These are phyloP conservation scores for Rubus idaeus DNA, from an alignment of 306 rosid genomes.

Conservation along the genomic window DNA sequence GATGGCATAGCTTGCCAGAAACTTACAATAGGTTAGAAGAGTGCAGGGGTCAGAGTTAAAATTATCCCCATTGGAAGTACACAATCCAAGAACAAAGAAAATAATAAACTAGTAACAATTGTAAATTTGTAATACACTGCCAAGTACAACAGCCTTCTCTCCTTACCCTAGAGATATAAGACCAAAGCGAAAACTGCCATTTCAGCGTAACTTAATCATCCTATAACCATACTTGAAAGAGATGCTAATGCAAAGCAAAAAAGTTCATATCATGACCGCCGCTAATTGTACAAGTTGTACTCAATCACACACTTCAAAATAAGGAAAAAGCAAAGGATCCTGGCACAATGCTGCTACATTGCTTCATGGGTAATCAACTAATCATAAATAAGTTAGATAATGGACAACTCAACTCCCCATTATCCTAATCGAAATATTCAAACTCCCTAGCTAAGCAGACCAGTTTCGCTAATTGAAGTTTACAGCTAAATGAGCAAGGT, in stretches of 20 bases:
- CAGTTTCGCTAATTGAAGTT: no score
- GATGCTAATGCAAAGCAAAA: neutral
- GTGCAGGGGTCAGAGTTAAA: neutral
- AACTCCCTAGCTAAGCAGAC: no score
- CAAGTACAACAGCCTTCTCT: neutral
- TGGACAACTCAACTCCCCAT: neutral
- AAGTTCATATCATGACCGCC: neutral
- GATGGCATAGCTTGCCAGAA: neutral
- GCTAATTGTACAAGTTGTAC: neutral
- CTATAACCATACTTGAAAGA: neutral
- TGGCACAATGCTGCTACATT: neutral
- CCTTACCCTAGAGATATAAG: neutral
- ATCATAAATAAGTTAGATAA: neutral
- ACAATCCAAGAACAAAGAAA: neutral
- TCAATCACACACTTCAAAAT: neutral
- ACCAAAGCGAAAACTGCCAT: neutral
- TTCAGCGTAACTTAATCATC: neutral
- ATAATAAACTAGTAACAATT: neutral
- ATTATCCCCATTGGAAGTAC: neutral
- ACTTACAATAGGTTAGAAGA: neutral
- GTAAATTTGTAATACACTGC: no score
- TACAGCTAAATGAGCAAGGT: no score
- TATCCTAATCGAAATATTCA: neutral
- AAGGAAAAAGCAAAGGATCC: neutral
- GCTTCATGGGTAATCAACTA: neutral